phyloP scores from a whole-genome alignment of 805 yeast genomes.

The Metschnikowia arizonensis region DNA sequence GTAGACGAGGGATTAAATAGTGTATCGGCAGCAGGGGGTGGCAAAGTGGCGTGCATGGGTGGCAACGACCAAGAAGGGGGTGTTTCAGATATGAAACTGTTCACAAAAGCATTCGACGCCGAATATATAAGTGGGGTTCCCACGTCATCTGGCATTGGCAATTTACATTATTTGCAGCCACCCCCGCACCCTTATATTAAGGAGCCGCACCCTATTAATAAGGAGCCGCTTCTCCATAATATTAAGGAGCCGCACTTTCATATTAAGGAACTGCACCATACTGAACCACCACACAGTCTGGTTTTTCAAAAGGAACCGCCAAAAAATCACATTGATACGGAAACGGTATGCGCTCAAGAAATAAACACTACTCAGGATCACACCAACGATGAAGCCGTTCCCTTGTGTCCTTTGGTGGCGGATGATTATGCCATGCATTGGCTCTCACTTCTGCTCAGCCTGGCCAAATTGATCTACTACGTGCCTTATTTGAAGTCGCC shows the following conservation, averaged over 20 bases:
- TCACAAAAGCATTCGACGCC: not conserved
- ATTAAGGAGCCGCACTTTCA: not conserved
- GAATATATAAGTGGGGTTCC: not conserved
- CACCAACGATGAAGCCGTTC: slow-evolving; percentile 18
- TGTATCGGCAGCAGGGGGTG: not conserved
- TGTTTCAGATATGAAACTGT: slow-evolving; percentile 1
- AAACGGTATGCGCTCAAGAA: not conserved
- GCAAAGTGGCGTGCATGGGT: not conserved
- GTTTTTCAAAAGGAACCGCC: not conserved
- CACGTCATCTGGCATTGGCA: not conserved
- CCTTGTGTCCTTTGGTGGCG: slow-evolving; percentile 56
- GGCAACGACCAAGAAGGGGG: not conserved
- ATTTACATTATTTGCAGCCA: not conserved
- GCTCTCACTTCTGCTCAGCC: slow-evolving; percentile 29
- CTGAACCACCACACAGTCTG: too few relatives aligned
- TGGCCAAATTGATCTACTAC: slow-evolving; percentile 34
- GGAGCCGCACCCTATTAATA: not conserved
- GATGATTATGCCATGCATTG: slow-evolving; percentile 49
- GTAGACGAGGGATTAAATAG: not conserved
- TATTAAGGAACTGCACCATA: not conserved
- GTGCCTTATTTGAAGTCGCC: slow-evolving; percentile 61
- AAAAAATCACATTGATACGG: not conserved
- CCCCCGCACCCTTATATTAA: not conserved
- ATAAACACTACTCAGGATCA: not conserved
- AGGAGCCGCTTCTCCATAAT: not conserved